Base-by-base conservation (phyloP, 441 rosid species). In the Erodium chrysanthum region DNA sequence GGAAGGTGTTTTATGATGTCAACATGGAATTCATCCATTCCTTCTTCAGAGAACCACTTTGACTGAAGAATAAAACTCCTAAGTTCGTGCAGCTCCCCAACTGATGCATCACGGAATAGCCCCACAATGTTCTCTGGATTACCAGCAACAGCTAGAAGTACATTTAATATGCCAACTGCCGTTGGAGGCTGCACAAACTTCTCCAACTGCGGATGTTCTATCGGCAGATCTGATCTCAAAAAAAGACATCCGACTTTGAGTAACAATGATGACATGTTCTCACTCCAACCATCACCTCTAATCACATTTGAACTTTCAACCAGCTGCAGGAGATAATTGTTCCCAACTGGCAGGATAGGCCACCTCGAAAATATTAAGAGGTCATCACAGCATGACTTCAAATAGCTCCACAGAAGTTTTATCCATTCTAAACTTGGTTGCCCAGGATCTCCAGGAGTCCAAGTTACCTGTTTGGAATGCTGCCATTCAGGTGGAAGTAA, bases 311-410 rank as follows among this genome's bases (percentile, higher is more conserved):
- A 89, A 78, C 84, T 88, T 78, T 87, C 83, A 79, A 80, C 80
- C 69, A 94, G 84, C 78, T 73, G 88, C 85, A 87, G 76, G 68
- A 94, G 96, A 80, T 66, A 80, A 79, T 35, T 74, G 70, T 85
- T 89, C 70, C 85, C 96, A 74, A 88, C 91, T 70, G 99, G 99
- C 78, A 94, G 77, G 84, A 94, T 87, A 68, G 99, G 99, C 99
- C 99, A 94, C 82, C 84, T 94, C 5, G 88, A 79, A 85, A 94
- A 94, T 76, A 88, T 70, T 70, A 88, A 84, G 65, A 94, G 97
- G 72, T 94, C 96, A 82, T 88, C 86, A 78, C 99, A 94, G 71
- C 77, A 83, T 73, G 84, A 79, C 69, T 83, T 87, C 68, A 94
- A 84, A 77, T 91, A 94, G 78, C 81, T 80, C 99, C 99, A 94